Evolutionary conservation across 768 basidiomycete species (phyloP).

Genomic region (Xanthoconium stramineum): DNA sequence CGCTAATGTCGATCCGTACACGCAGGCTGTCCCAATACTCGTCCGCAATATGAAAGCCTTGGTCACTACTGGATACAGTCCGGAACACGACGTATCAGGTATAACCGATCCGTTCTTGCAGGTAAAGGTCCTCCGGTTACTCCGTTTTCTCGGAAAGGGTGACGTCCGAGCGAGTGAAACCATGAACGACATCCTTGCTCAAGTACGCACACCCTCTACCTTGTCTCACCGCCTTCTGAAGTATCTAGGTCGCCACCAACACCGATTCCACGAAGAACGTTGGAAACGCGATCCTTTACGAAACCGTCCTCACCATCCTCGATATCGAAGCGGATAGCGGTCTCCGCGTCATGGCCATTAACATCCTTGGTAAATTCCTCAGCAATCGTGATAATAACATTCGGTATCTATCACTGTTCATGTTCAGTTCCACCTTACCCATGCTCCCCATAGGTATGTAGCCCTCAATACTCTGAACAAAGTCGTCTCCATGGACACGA

Average conservation of each 20-base stretch:
- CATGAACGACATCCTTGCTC: conserved; percentile 98
- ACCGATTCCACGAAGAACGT: conserved; percentile 98
- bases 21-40: conserved; percentile 84
- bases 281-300: conserved; percentile 96
- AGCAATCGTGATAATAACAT: conserved; percentile 99
- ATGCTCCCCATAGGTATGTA: conserved; percentile 66
- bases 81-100: conserved; percentile 98
- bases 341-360: conserved; percentile 98
- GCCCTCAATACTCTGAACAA: conserved; percentile 98
- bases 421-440: conserved; percentile 1
- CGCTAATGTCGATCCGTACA: conserved; percentile 4
- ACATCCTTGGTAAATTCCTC: conserved; percentile 97
- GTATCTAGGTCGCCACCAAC: conserved; percentile 88
- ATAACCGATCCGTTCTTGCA: conserved; percentile 97
- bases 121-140: conserved; percentile 85
- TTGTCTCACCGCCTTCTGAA: background rate
- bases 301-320: conserved; percentile 92
- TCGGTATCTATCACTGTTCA: conserved; percentile 52
- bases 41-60: conserved; percentile 94
- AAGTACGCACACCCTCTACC: conserved; percentile 44
- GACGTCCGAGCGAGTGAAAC: conserved; percentile 86
- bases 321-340: conserved; percentile 98
- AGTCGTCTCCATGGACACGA: conserved; percentile 96
- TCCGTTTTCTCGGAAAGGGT: conserved; percentile 83
- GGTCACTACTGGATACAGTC: conserved; percentile 94